These are phyloP conservation scores for Hanseniaspora jakobsenii DNA, from an alignment of 805 yeast genomes.

Conservation along the genomic window DNA sequence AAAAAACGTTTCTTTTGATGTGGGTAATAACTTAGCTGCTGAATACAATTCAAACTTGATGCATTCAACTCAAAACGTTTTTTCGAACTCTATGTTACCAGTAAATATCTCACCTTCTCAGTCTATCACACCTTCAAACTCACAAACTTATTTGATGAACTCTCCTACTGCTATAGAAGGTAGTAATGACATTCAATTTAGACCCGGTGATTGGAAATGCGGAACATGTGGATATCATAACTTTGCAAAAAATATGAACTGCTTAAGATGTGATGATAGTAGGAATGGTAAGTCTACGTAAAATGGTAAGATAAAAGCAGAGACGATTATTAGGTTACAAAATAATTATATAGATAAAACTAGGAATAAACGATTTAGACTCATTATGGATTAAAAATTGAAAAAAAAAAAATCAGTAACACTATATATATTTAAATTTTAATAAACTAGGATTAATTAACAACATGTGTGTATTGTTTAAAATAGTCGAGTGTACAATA, in stretches of 20 bases:
- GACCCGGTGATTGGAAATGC: slow-evolving; percentile 97
- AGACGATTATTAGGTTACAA: no score
- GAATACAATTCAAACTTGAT: no score
- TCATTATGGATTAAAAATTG: no score
- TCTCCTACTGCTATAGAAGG: no score
- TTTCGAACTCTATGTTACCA: not conserved
- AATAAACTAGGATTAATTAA: no score
- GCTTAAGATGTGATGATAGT: slow-evolving; percentile 80
- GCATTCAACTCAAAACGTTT: no score
- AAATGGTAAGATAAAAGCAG: not conserved
- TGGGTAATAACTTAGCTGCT: slow-evolving; percentile 17
- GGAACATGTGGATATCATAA: slow-evolving; percentile 73
- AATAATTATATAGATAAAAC: no score
- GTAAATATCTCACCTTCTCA: not conserved
- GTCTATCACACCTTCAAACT: not conserved
- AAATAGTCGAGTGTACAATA: no score
- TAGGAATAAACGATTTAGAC: no score
- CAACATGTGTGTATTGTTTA: no score
- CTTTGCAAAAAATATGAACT: slow-evolving; percentile 78
- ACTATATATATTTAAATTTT: no score
- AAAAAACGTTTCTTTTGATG: slow-evolving; percentile 16
- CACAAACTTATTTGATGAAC: not conserved
- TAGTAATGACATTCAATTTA: slow-evolving; percentile 48
- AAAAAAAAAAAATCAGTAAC: no score
- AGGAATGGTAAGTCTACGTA: slow-evolving; percentile 21